Evolutionary conservation across 2,329 filamentous ascomycete species (phyloP), one percentile per base, ranked within the genome.

Genomic region (Aquanectria penicillioides): DNA sequence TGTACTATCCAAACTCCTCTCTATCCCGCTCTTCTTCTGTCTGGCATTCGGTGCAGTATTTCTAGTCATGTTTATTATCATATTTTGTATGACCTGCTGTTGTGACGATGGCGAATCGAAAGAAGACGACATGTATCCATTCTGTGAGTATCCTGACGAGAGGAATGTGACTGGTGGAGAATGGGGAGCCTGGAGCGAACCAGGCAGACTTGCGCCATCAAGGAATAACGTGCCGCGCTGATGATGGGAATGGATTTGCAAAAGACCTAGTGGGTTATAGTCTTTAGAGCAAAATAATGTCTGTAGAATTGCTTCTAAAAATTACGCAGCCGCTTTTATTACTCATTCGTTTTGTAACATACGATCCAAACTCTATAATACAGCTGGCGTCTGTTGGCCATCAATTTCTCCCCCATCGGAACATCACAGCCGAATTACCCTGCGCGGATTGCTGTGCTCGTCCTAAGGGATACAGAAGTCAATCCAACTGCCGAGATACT

Each of bases 401-500:
- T 18, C 15, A 26, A 29, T 31, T 6, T 28, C 12, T 15, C 28
- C 13, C 17, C 28, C 31, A 10, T 59, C n/a, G 25, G 17, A 20
- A 2, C n/a, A 26, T 26, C 29, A 43, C 6, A 28, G 5, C 31
- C 15, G 12, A 23, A 36, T 36, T 9, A 44, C 13, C 15, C 12
- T 44, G 31, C n/a, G 28, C 47, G 33, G 23, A 37, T 46, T 37
- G 41, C 12, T 50, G 12, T 37, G 25, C 50, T 25, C 20, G 17
- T 41, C 43, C 74, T 81, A 87, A 12, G 86, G 87, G 65, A 90
- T 89, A 73, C 87, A 90, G 73, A 89, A 88, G 73, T 97, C 94
- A 75, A 97, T 92, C 94, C 94, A 98, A 69, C 87, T 92, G 59
- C 92, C 92, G 41, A 97, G 81, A 75, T 97, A 94, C 66, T 92